A percentile compares a stretch with the other conserved stretches of the same genome.
These are phyloP conservation scores for Suillus variegatus DNA, from an alignment of 768 basidiomycete species.

Conservation along the genomic window DNA sequence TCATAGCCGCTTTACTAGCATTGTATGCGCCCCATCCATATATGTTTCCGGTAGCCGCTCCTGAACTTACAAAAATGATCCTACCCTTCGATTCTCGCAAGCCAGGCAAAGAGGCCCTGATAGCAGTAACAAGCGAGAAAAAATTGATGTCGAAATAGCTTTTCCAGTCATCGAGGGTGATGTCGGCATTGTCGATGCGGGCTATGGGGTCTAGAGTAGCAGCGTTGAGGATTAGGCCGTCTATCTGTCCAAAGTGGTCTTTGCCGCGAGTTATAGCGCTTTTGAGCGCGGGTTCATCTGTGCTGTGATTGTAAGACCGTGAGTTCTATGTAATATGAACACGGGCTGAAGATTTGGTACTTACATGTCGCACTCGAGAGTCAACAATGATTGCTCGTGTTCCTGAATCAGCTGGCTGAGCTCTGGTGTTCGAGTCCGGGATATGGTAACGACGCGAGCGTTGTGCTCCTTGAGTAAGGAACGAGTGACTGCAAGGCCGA, in stretches of 20 bases:
- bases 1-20: conserved; percentile 88
- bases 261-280: conserved; percentile 55
- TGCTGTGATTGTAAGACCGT: conserved; percentile 38
- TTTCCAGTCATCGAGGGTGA: conserved; percentile 64
- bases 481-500: conserved; percentile 80
- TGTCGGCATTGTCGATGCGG: conserved; percentile 50
- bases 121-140: conserved; percentile 75
- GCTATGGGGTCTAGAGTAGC: conserved; percentile 73
- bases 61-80: conserved; percentile 84
- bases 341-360: conserved; percentile 29
- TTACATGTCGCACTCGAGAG: conserved; percentile 76
- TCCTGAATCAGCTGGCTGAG: conserved; percentile 48
- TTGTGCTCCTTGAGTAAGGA: conserved; percentile 63
- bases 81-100: conserved; percentile 69
- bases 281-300: conserved; percentile 55
- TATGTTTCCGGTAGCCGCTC: conserved; percentile 68
- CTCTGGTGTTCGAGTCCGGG: conserved; percentile 69
- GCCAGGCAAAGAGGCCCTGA: conserved; percentile 67
- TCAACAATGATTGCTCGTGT: conserved; percentile 45
- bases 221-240: conserved; percentile 86
- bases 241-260: conserved; percentile 60
- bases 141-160: conserved; percentile 83
- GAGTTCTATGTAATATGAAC: not conserved
- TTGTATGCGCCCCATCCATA: conserved; percentile 83
- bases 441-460: conserved; percentile 74